Conservation (phyloP, 192 early-diverging fungal genomes). For the Backusella macrospora region DNA sequence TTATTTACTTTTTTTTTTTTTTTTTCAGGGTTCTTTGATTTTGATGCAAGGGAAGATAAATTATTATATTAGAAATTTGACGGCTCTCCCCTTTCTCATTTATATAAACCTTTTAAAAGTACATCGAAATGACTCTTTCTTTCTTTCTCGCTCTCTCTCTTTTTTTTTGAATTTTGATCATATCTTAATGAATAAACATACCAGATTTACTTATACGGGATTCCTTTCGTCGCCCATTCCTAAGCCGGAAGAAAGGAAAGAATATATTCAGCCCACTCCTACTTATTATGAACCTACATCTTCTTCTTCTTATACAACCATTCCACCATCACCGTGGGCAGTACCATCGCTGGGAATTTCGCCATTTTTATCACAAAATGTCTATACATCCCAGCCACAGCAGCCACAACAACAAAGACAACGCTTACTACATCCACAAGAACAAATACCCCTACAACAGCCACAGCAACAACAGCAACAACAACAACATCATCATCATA, state of each 20-base stretch:
- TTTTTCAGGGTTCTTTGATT: conserved; percentile 10
- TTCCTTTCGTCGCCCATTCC: conserved; percentile 13
- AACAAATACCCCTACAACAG: not conserved
- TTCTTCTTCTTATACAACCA: not conserved
- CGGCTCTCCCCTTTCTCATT: not conserved
- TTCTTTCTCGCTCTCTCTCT: not conserved
- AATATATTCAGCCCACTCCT: not conserved
- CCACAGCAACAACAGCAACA: not conserved
- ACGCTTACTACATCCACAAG: not conserved
- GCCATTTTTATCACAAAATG: conserved; percentile 5
- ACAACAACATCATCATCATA: not conserved
- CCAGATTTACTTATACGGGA: conserved; percentile 12
- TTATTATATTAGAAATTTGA: conserved; percentile 7
- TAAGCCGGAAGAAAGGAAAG: not conserved
- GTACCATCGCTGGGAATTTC: not conserved
- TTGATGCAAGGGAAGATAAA: conserved; percentile 17
- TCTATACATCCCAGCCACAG: not conserved
- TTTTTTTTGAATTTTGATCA: not conserved
- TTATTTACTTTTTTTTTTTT: too few relatives aligned
- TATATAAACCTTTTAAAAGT: not conserved
- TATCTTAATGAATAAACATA: conserved; percentile 14
- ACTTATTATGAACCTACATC: not conserved
- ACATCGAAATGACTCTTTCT: not conserved
- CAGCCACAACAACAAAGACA: not conserved
- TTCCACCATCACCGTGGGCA: not conserved